Evolutionary conservation across 108 stramenopile species (phyloP).

Genomic region (Pseudonitzschia multistriata): DNA sequence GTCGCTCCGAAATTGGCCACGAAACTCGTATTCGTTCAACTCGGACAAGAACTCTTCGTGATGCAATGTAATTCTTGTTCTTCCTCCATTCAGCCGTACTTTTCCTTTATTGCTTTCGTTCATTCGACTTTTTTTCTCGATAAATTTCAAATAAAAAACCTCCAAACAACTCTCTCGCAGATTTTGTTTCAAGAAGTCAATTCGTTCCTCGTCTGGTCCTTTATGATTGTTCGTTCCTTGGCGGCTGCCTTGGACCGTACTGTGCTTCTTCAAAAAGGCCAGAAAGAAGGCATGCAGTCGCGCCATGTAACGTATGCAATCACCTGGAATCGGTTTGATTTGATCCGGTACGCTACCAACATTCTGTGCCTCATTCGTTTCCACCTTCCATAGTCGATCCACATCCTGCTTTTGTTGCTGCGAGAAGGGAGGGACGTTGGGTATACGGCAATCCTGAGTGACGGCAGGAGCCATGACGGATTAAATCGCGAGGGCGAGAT

Average conservation of each 20-base stretch:
- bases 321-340: background rate
- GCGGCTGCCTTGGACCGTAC: background rate
- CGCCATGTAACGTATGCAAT: slow-evolving; percentile 7
- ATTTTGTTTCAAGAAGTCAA: slow-evolving; percentile 6
- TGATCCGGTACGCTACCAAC: background rate
- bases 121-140: background rate
- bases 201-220: background rate
- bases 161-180: slow-evolving; percentile 28
- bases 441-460: background rate
- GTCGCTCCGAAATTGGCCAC: slow-evolving; percentile 30
- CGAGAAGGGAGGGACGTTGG: slow-evolving; percentile 13
- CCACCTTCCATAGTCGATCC: slow-evolving; percentile 41
- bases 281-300: slow-evolving; percentile 42
- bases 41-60: slow-evolving; percentile 44
- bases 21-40: slow-evolving; percentile 44
- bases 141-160: slow-evolving; percentile 9
- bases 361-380: slow-evolving; percentile 29
- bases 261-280: slow-evolving; percentile 20
- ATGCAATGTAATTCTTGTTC: slow-evolving; percentile 38
- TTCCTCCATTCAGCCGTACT: slow-evolving; percentile 30
- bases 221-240: slow-evolving; percentile 1
- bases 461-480: background rate
- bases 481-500: background rate
- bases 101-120: background rate
- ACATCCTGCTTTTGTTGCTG: slow-evolving; percentile 34